phyloP scores from a whole-genome alignment of 2,329 filamentous ascomycete genomes.

The Cryphonectria radicalis region DNA sequence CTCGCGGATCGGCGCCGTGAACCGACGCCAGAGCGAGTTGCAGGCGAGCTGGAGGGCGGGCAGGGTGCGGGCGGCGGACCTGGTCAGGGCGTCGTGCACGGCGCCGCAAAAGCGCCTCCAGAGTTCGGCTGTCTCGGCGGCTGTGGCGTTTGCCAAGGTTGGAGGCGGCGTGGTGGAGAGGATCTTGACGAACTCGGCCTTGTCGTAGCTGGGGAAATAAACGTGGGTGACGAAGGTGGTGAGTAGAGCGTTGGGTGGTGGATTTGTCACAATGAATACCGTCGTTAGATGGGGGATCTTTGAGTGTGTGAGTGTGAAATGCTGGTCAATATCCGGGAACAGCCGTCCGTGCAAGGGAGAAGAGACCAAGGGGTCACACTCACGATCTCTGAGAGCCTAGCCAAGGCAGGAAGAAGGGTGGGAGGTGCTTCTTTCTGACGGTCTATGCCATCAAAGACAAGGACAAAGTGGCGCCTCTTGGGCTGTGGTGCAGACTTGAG shows the following conservation, averaged over 20 bases:
- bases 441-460: constrained; percentile 90
- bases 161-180: constrained; percentile 59
- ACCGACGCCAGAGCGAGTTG: constrained; percentile 79
- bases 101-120: constrained; percentile 82
- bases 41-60: constrained; percentile 73
- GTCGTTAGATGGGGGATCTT: constrained; percentile 80
- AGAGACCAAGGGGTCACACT: constrained; percentile 35
- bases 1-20: constrained; percentile 75
- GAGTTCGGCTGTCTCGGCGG: constrained; percentile 65
- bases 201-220: constrained; percentile 83
- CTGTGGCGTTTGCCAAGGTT: constrained; percentile 54
- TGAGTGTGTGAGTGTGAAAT: background rate
- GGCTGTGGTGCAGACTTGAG: constrained; percentile 51
- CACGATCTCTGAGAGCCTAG: constrained; percentile 80
- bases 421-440: constrained; percentile 77
- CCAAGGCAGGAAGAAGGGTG: constrained; percentile 80
- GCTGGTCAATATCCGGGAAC: constrained; percentile 22
- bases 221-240: constrained; percentile 74
- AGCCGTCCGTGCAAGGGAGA: background rate
- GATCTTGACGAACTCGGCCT: constrained; percentile 78
- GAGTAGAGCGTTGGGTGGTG: constrained; percentile 71
- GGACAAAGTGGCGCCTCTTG: constrained; percentile 65
- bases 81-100: constrained; percentile 84
- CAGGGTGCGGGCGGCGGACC: constrained; percentile 79
- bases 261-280: constrained; percentile 76